Evolutionary conservation across 129 eudicot genomes (phyloP), one percentile per base, ranked within the genome.

Genomic region (Flaveria linearis): DNA sequence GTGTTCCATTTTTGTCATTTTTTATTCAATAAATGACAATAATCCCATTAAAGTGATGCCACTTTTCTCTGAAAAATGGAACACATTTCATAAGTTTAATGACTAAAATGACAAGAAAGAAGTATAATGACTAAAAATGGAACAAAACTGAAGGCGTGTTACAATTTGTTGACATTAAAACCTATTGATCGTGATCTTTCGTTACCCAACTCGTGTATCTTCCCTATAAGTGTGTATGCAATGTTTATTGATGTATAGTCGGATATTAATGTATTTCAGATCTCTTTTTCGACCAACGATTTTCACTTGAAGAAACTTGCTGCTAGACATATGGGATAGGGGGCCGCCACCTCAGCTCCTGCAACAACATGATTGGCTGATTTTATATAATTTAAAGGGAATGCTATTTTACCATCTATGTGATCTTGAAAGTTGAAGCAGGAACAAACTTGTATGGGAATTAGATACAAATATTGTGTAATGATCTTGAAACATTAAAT

Each of bases 351-450:
- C 28, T 62, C 61, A 20, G 73, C 67, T 33, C n/a, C n/a, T 28
- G 49, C 47, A 49, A 30, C 12, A 66, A 75, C 71, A 66, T 46
- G 60, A 57, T 18, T 61, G 76, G 22, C 57, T 50, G 77, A 81
- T 81, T 67, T 13, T 58, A 78, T 80, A 57, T 71, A 60, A 45
- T 64, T 20, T 79, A 72, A 81, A 57, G 63, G 76, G 82, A 15
- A 57, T 36, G 70, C 66, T 53, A 22, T 53, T 10, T 28, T 47
- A 47, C 26, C 18, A 62, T 75, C 63, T 47, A 36, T 36, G 41
- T 36, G 4, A 36, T 36, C 41, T 36, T 36, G 41, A 36, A 36
- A 36, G 41, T 36, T 70, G 33, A 76, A 76, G 36, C 20, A 56
- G 20, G 51, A 51, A 36, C 26, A 76, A 76, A 76, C 50, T 14